Evolutionary conservation across 2,329 filamentous ascomycete genomes (phyloP), one percentile per base, ranked within the genome.

Genomic region (Ophiosphaerella narmari): DNA sequence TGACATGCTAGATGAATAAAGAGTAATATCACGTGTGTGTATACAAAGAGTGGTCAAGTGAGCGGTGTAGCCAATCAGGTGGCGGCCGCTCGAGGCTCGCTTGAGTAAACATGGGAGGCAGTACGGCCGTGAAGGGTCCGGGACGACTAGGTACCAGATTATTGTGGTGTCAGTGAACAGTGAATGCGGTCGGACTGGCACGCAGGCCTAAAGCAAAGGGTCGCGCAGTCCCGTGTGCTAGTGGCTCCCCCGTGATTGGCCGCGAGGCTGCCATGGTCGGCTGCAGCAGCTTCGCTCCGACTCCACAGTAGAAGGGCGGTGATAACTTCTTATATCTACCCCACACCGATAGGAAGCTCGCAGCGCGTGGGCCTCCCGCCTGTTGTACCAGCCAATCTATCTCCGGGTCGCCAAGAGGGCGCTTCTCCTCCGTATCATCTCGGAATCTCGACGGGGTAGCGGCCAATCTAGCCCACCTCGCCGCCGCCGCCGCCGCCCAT

Each of bases 371-470:
- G 38, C 33, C 32, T 41, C 31, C 32, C 31, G 23, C 38, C 36
- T 16, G 36, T 33, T 21, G 38, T 39, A 47, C 24, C 26, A 35
- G 31, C 24, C 37, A 41, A 36, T 39, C 44, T 37, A 47, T 41
- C 38, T 32, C 31, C 35, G 33, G 39, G 45, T 33, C 24, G 45
- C 45, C 45, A 47, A 47, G 46, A 33, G 33, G 40, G 46, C 46
- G 40, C 46, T 44, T 34, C 26, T 34, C 26, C 41, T 39, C 47
- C 44, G 36, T 45, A 46, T 41, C 52, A 43, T 39, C 43, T 39
- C 46, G 23, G 39, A 38, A 37, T 48, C 39, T 43, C 46, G 39
- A 48, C 46, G 46, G 39, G 39, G 39, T 43, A 39, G 46, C 46
- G 46, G 33, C 39, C 43, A 39, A 43, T 21, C 38, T 34, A 46